Conservation (phyloP, 176 grass and related monocot genomes). For the Aegilops umbellulata region DNA sequence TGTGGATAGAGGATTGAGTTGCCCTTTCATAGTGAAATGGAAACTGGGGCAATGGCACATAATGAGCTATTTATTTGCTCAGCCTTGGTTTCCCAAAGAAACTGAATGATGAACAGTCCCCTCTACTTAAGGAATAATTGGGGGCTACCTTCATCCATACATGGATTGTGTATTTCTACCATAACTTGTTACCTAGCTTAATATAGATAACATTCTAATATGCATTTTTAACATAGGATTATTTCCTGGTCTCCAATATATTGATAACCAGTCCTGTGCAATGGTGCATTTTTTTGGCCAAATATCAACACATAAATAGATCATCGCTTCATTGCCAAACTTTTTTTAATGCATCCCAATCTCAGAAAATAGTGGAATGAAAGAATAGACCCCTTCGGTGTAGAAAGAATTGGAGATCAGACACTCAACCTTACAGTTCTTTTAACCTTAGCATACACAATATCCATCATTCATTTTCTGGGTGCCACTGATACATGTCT, state of each 20-base stretch:
- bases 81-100: conserved; percentile 52
- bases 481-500: no score
- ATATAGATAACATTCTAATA: not conserved
- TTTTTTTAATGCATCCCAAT: not conserved
- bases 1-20: not conserved
- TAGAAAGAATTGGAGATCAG: conserved; percentile 26
- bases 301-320: no score
- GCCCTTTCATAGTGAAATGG: conserved; percentile 7
- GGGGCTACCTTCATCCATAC: conserved; percentile 59
- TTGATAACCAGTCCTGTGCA: no score
- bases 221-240: not conserved
- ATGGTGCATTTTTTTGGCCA: no score
- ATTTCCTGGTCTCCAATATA: not conserved
- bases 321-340: no score
- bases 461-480: no score
- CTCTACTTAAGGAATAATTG: conserved; percentile 65
- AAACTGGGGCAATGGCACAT: conserved; percentile 36
- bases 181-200: not conserved
- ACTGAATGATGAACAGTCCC: conserved; percentile 63
- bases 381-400: not conserved
- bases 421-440: not conserved
- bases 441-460: no score
- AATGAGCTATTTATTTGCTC: conserved; percentile 53
- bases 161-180: not conserved
- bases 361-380: conserved; percentile 27